Evolutionary conservation across 2,329 filamentous ascomycete genomes (phyloP).

Genomic region (Aspergillus eucalypticola): DNA sequence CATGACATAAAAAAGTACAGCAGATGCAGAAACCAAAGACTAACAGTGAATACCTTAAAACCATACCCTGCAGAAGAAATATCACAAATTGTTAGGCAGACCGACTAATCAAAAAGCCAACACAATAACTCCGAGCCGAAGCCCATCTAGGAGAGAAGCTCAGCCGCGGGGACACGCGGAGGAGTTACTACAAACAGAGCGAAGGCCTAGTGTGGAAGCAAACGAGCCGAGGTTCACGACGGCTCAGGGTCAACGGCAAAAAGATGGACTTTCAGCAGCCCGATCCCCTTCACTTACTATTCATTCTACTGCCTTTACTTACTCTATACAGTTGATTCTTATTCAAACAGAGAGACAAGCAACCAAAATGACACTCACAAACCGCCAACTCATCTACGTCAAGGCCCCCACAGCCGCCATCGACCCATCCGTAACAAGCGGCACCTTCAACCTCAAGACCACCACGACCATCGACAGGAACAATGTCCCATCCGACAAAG

Average conservation of each 20-base stretch:
- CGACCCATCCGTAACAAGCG: conserved; percentile 35
- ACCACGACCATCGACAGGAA: conserved; percentile 21
- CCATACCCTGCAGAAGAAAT: too few relatives aligned
- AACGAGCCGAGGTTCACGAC: conserved; percentile 4
- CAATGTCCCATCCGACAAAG: conserved; percentile 54
- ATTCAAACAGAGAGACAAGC: too few relatives aligned
- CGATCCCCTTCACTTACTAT: too few relatives aligned
- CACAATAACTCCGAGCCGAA: not conserved
- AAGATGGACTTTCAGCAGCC: not conserved
- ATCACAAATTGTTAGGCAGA: too few relatives aligned
- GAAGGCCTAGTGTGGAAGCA: conserved; percentile 3
- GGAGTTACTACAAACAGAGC: conserved; percentile 5
- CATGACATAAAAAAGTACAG: not conserved
- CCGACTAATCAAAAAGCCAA: not conserved
- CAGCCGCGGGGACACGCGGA: not conserved
- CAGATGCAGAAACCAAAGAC: not conserved
- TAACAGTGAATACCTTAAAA: too few relatives aligned
- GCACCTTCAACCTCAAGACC: conserved; percentile 39
- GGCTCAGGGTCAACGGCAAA: not conserved
- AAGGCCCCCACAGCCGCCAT: conserved; percentile 37
- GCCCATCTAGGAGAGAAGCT: too few relatives aligned
- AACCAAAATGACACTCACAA: conserved; percentile 26
- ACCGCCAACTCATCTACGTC: conserved; percentile 41
- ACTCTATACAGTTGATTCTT: not conserved
- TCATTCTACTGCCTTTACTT: not conserved